These are phyloP conservation scores for Suillus cothurnatus DNA, from an alignment of 768 basidiomycete genomes.

Conservation along the genomic window DNA sequence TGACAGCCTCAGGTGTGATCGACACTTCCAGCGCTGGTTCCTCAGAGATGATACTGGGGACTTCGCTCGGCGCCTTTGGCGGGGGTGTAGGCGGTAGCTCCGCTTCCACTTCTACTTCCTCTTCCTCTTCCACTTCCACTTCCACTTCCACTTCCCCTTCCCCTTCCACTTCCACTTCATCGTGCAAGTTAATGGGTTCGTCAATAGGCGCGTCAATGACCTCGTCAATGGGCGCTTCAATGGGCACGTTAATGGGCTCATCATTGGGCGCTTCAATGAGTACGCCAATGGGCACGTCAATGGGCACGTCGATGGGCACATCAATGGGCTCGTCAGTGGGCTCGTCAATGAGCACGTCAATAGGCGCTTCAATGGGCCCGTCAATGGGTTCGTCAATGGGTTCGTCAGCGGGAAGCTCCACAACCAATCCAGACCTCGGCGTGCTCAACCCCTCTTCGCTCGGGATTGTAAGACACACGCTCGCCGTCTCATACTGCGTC, in stretches of 20 bases:
- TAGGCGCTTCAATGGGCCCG: not conserved
- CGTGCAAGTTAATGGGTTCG: not conserved
- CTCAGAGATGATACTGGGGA: slow-evolving; percentile 29
- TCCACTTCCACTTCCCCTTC: not conserved
- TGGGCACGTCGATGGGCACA: not conserved
- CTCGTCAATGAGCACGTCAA: no score
- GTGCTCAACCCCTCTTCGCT: slow-evolving; percentile 32
- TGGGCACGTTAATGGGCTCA: not conserved
- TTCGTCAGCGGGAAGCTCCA: slow-evolving; percentile 26
- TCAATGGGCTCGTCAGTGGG: not conserved
- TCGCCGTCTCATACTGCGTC: slow-evolving; percentile 54
- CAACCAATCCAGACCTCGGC: slow-evolving; percentile 39
- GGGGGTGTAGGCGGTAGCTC: slow-evolving; percentile 27
- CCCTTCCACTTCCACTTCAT: no score
- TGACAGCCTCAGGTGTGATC: slow-evolving; percentile 21
- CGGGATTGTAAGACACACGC: slow-evolving; percentile 38
- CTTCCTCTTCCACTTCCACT: slow-evolving; percentile 14
- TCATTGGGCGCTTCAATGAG: slow-evolving; percentile 9
- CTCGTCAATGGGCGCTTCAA: not conserved
- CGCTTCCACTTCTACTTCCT: slow-evolving; percentile 2
- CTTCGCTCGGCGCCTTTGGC: slow-evolving; percentile 28
- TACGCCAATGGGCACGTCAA: not conserved
- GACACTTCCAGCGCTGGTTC: slow-evolving; percentile 25
- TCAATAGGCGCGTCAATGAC: not conserved
- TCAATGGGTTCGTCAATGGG: not conserved